A percentile compares a stretch with the other conserved stretches of the same genome.
Conservation (phyloP, 306 rosid genomes). For the Cyamopsis tetragonoloba region DNA sequence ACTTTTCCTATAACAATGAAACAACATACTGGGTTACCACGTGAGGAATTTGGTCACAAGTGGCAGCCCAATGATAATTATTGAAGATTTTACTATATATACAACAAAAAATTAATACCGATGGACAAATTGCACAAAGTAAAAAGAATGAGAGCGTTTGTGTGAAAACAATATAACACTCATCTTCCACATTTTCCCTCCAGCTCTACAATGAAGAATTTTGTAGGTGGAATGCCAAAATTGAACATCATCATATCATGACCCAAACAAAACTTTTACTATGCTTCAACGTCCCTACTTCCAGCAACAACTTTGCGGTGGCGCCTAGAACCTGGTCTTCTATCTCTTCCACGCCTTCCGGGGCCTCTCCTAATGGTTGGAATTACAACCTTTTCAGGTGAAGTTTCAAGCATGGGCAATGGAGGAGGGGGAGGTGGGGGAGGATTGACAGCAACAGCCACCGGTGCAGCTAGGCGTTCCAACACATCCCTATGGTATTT, state of each 20-base stretch:
- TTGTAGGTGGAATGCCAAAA: constrained; percentile 26
- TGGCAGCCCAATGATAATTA: constrained; percentile 43
- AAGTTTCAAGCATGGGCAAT: constrained; percentile 27
- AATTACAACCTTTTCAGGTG: constrained; percentile 22
- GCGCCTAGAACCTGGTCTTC: constrained; percentile 54
- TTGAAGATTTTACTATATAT: constrained; percentile 42
- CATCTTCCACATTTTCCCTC: constrained; percentile 40
- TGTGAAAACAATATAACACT: constrained; percentile 33
- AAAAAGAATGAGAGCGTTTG: constrained; percentile 31
- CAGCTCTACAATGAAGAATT: constrained; percentile 34
- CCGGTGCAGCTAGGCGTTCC: constrained; percentile 40
- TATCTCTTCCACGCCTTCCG: constrained; percentile 58
- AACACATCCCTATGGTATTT: constrained; percentile 74
- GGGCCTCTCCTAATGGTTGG: constrained; percentile 42
- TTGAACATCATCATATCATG: constrained; percentile 19
- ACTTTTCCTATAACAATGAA: constrained; percentile 21
- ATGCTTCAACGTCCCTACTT: constrained; percentile 34
- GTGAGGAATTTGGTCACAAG: constrained; percentile 33
- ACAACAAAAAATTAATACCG: constrained; percentile 53
- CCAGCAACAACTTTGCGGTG: constrained; percentile 70
- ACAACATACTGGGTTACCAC: constrained; percentile 37
- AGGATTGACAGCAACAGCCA: constrained; percentile 35
- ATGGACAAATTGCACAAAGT: constrained; percentile 25
- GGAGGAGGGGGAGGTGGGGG: constrained; percentile 34
- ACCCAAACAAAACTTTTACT: constrained; percentile 46